phyloP scores from a whole-genome alignment of 139 green algal species.

The Spirogloea muscicola region DNA sequence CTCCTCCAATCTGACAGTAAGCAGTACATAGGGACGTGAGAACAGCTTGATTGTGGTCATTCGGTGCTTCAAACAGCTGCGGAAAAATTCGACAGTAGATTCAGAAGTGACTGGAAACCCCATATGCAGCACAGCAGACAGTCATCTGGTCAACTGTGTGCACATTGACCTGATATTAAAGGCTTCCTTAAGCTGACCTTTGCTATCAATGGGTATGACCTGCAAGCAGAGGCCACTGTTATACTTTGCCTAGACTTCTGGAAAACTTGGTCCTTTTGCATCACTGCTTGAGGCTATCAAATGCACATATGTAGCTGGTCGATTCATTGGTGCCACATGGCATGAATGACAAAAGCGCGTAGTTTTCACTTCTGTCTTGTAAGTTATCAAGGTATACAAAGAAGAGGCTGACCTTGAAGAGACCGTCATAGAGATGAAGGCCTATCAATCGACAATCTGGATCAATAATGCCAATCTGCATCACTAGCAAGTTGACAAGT shows the following conservation, averaged over 20 bases:
- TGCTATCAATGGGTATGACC: constrained; percentile 70
- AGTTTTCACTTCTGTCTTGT: background rate
- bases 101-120: too few relatives aligned
- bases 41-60: too few relatives aligned
- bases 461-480: constrained; percentile 78
- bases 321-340: too few relatives aligned
- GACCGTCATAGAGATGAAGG: constrained; percentile 93
- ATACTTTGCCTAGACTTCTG: background rate
- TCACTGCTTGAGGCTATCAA: too few relatives aligned
- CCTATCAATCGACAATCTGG: constrained; percentile 70
- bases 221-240: constrained; percentile 13
- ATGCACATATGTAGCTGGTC: too few relatives aligned
- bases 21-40: too few relatives aligned
- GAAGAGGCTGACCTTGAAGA: constrained; percentile 80
- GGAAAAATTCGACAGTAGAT: too few relatives aligned
- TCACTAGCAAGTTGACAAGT: too few relatives aligned
- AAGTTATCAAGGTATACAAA: constrained; percentile 50
- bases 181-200: constrained; percentile 65
- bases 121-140: background rate
- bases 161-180: constrained; percentile 75
- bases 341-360: too few relatives aligned
- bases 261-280: background rate
- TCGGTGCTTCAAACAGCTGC: too few relatives aligned
- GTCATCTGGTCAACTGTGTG: too few relatives aligned
- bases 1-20: constrained; percentile 46